A percentile compares a stretch with the other conserved stretches of the same genome.
Conservation (phyloP, 768 basidiomycete genomes). For the Cyathus striatus region DNA sequence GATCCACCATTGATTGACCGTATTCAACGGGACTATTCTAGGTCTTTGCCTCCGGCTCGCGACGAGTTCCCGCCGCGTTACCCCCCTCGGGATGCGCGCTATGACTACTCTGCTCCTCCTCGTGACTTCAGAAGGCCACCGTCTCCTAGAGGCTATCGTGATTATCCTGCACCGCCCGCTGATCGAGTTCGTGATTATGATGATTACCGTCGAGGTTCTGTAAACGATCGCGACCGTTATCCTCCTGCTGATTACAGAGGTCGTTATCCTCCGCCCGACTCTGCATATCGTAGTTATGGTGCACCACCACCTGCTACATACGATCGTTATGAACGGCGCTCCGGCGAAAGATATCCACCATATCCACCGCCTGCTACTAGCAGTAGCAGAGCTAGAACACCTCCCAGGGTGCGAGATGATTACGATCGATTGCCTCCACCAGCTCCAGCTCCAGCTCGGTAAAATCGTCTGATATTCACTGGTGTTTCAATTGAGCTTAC, state of each 20-base stretch:
- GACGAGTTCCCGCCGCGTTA: conserved; percentile 45
- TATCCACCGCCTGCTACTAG: conserved; percentile 45
- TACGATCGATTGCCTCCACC: conserved; percentile 53
- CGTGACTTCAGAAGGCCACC: conserved; percentile 60
- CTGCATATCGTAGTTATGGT: conserved; percentile 48
- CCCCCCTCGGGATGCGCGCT: conserved; percentile 53
- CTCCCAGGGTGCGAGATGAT: conserved; percentile 59
- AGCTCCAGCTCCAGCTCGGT: conserved; percentile 60
- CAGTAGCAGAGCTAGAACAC: conserved; percentile 52
- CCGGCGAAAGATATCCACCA: conserved; percentile 44
- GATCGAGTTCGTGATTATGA: conserved; percentile 64
- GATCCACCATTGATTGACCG: conserved; percentile 57
- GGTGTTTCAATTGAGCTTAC: background rate
- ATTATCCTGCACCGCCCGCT: conserved; percentile 46
- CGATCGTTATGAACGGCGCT: conserved; percentile 59
- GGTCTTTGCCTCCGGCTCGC: conserved; percentile 26
- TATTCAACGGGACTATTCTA: conserved; percentile 57
- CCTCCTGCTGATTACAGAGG: conserved; percentile 48
- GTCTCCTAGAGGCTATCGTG: conserved; percentile 65
- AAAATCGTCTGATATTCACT: conserved; percentile 9
- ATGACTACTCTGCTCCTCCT: conserved; percentile 51
- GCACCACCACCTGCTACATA: conserved; percentile 45
- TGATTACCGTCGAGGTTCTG: conserved; percentile 54
- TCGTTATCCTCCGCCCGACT: conserved; percentile 48
- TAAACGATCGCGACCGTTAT: conserved; percentile 46